These are phyloP conservation scores for Salix dunnii DNA, from an alignment of 345 rosid species.

Conservation along the genomic window DNA sequence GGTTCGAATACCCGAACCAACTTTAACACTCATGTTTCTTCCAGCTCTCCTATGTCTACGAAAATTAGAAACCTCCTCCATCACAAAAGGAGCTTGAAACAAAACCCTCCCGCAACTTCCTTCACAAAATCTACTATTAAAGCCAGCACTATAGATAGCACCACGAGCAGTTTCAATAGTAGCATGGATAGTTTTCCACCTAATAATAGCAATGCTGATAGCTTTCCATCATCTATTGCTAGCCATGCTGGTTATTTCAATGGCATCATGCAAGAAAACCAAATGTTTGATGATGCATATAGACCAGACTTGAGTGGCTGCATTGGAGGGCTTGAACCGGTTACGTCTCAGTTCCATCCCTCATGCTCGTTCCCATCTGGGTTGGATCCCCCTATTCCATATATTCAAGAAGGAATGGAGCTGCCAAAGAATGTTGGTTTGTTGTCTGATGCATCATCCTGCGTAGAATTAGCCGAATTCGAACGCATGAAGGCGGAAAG, in stretches of 20 bases:
- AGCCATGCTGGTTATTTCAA: neutral
- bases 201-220: neutral
- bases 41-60: constrained; percentile 57
- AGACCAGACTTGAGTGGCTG: constrained; percentile 49
- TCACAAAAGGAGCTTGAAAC: constrained; percentile 54
- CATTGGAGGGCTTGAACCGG: constrained; percentile 18
- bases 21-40: constrained; percentile 46
- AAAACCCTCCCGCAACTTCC: constrained; percentile 4
- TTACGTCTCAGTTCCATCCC: constrained; percentile 12
- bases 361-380: constrained; percentile 13
- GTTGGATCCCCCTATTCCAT: constrained; percentile 34
- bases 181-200: constrained; percentile 8
- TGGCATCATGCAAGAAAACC: constrained; percentile 22
- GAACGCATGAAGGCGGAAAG: constrained; percentile 53
- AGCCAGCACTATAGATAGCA: constrained; percentile 22
- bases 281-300: constrained; percentile 42
- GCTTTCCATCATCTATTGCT: neutral
- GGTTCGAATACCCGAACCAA: constrained; percentile 86
- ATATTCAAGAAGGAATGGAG: constrained; percentile 28
- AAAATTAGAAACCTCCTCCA: constrained; percentile 73
- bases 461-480: constrained; percentile 31
- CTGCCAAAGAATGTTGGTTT: constrained; percentile 19
- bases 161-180: constrained; percentile 2
- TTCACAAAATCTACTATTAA: constrained; percentile 16
- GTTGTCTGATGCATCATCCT: constrained; percentile 21